Evolutionary conservation across 306 rosid genomes (phyloP).

Genomic region (Benincasa hispida): DNA sequence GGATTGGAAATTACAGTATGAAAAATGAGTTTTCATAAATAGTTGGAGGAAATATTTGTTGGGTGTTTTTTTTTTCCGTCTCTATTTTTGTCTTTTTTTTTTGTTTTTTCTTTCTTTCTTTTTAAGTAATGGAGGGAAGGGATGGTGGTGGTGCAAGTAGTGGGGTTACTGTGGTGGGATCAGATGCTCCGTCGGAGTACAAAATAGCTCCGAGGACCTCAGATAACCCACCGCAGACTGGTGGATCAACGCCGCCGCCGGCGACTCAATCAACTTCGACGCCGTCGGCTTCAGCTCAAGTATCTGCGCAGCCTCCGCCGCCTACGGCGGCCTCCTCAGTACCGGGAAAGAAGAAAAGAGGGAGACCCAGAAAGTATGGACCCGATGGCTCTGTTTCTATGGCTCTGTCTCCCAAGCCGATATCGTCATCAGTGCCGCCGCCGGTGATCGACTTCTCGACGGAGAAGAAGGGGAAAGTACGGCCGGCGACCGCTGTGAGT

Average conservation of each 20-base stretch:
- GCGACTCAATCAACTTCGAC: neutral
- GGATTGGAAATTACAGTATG: constrained; percentile 18
- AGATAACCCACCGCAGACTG: constrained; percentile 34
- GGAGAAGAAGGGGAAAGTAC: constrained; percentile 69
- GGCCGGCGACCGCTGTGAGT: constrained; percentile 68
- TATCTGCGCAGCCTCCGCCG: neutral
- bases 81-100: too few species aligned
- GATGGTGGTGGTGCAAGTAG: constrained; percentile 47
- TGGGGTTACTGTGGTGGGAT: constrained; percentile 96
- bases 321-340: constrained; percentile 11
- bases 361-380: constrained; percentile 91
- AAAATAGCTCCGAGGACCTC: constrained; percentile 75
- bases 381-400: constrained; percentile 62
- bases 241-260: constrained; percentile 35
- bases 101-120: neutral
- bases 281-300: constrained; percentile 5
- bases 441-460: constrained; percentile 92
- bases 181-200: constrained; percentile 92
- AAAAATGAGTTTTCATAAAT: constrained; percentile 33
- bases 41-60: constrained; percentile 21
- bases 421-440: constrained; percentile 78
- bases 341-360: constrained; percentile 82
- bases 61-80: constrained; percentile 22
- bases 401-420: constrained; percentile 88
- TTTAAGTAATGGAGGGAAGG: constrained; percentile 62